Evolutionary conservation across 2,329 filamentous ascomycete species (phyloP).

Genomic region (Lachnellula occidentalis): DNA sequence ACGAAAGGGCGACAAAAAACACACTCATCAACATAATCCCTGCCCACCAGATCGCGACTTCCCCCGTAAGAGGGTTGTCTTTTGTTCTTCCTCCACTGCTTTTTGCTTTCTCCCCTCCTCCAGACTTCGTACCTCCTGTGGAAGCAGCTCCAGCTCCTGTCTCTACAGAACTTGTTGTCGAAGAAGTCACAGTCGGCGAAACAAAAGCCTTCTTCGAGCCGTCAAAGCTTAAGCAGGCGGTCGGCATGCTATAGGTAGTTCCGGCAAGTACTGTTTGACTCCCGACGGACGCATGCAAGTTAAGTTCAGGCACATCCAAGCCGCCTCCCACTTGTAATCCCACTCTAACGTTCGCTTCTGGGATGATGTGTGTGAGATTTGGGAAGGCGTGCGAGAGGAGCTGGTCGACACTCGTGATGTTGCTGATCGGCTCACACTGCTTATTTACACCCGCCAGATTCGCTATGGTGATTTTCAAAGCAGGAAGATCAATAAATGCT

Average conservation of each 20-base stretch:
- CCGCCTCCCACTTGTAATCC: constrained; percentile 3
- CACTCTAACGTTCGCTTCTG: background rate
- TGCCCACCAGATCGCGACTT: constrained; percentile 4
- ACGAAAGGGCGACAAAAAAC: constrained; percentile 7
- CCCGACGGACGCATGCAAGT: background rate
- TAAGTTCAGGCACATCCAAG: background rate
- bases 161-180: background rate
- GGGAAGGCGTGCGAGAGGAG: constrained; percentile 8
- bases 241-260: constrained; percentile 4
- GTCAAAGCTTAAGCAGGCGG: constrained; percentile 9
- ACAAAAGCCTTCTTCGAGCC: constrained; percentile 2
- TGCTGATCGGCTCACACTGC: constrained; percentile 2
- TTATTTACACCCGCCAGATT: constrained; percentile 2
- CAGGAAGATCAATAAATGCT: constrained; percentile 9
- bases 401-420: background rate
- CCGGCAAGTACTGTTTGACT: background rate
- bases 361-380: constrained; percentile 3
- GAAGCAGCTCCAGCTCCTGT: background rate
- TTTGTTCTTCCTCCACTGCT: background rate
- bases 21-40: constrained; percentile 4
- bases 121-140: too few relatives aligned
- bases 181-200: constrained; percentile 3
- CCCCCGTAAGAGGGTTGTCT: background rate
- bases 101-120: background rate
- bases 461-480: constrained; percentile 3